Conservation (phyloP, 345 rosid species). For the Citrus cavaleriei region DNA sequence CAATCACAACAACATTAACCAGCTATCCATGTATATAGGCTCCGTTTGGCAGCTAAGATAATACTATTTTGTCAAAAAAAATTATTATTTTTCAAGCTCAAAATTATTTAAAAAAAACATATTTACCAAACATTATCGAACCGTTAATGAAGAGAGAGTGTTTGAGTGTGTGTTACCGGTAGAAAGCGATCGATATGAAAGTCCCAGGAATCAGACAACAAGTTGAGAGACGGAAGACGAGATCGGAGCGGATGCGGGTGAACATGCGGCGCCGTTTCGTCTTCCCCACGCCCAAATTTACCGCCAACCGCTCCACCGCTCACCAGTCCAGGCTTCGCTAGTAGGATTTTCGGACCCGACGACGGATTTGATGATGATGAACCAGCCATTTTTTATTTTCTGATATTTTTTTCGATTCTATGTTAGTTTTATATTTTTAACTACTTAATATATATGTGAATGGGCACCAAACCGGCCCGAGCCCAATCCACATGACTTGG, state of each 20-base stretch:
- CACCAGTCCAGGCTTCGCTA: slow-evolving; percentile 63
- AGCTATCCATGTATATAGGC: no score
- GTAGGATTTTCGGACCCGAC: slow-evolving; percentile 65
- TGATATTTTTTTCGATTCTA: no score
- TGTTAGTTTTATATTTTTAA: no score
- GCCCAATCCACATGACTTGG: no score
- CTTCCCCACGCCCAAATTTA: slow-evolving; percentile 64
- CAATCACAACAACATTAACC: no score
- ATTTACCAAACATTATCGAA: no score
- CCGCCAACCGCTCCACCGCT: slow-evolving; percentile 44
- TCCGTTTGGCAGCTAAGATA: no score
- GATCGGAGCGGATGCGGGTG: slow-evolving; percentile 22
- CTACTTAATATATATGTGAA: no score
- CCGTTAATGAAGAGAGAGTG: not conserved
- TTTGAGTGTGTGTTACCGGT: slow-evolving; percentile 37
- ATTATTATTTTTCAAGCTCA: no score
- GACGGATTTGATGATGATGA: slow-evolving; percentile 29
- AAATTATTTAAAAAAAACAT: no score
- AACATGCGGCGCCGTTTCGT: slow-evolving; percentile 41
- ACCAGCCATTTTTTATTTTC: slow-evolving; percentile 30
- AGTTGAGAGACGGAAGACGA: slow-evolving; percentile 73
- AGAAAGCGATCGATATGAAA: slow-evolving; percentile 81
- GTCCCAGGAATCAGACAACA: slow-evolving; percentile 88
- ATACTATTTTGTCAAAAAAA: no score
- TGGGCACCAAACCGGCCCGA: no score